Base-by-base conservation (phyloP, 73 alveolate genomes). In the Effrenium voratum region DNA sequence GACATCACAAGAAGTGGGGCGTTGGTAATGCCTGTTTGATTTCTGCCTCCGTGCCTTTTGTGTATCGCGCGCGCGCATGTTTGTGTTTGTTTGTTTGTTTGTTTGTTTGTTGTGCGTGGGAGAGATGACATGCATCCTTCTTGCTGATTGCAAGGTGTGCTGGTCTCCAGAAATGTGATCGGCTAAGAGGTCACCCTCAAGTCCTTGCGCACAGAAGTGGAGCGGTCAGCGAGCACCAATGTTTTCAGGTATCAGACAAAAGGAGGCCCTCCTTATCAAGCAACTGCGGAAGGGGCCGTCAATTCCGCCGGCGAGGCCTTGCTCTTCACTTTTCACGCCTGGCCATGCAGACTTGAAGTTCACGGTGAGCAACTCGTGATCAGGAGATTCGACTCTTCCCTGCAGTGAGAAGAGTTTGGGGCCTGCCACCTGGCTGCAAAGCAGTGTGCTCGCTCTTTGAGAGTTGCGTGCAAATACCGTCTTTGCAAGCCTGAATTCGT, bases 341-440 rank as follows among this genome's bases (percentile, higher is more conserved):
- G 19, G 60, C 63, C 91, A 30, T 38, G 26, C 40, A 32, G 86
- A 36, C 43, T 46, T 0, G 50, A 2, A 24, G 49, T 19, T 40
- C 12, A 28, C 84, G 85, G 85, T 38, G 34, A 0, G 38, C 52
- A 45, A 36, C 45, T 13, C 73, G 47, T 50, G 72, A 38, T 38
- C 16, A 90, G 97, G 97, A 90, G 97, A 90, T 90, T 26, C 86
- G 87, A 76, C 63, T 90, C 50, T 90, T 90, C 75, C 88, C 86
- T 0, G 97, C 88, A 5, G 97, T 90, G 76, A 73, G 34, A 10
- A 75, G 88, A 30, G 97, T 90, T 66, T 90, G 97, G 97, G 15
- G 45, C 16, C 15, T 90, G 97, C 82, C 49, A 38, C 97, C 68
- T 70, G 97, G 40, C 82, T 46, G 30, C 38, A 16, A 46, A 15